Evolutionary conservation across 169 alveolate genomes (phyloP).

Genomic region (Toxoplasma gondii): DNA sequence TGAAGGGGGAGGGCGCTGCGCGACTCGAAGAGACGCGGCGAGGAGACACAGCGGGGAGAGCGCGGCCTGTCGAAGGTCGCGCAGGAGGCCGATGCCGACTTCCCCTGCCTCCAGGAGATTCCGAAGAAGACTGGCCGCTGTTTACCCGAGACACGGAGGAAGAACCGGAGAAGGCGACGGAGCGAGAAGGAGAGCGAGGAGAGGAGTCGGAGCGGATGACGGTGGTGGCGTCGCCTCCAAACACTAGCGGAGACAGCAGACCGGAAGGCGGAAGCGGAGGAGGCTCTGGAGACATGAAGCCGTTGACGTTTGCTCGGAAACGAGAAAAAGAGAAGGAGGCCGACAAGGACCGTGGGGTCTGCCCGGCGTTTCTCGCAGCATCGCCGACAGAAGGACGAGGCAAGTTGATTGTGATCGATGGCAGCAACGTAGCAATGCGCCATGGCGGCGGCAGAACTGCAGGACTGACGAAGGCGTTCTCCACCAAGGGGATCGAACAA

Average conservation of each 20-base stretch:
- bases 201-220: too few species aligned
- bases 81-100: too few species aligned
- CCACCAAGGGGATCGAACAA: constrained; percentile 40
- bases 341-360: not conserved
- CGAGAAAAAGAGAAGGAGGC: not conserved
- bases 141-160: too few species aligned
- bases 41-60: too few species aligned
- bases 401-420: constrained; percentile 60
- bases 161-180: too few species aligned
- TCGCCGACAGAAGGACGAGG: not conserved
- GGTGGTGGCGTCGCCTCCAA: too few species aligned
- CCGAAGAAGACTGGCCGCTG: too few species aligned
- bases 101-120: too few species aligned
- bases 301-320: not conserved
- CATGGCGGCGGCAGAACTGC: constrained; percentile 57
- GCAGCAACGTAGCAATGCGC: constrained; percentile 70
- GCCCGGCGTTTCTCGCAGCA: not conserved
- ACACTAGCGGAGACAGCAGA: too few species aligned
- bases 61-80: too few species aligned
- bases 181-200: too few species aligned
- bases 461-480: constrained; percentile 23
- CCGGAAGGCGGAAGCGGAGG: not conserved
- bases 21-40: not conserved
- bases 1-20: not conserved
- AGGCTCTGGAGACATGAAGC: not conserved